Conservation (phyloP, 257 asterid species). For the Solanum pimpinellifolium region DNA sequence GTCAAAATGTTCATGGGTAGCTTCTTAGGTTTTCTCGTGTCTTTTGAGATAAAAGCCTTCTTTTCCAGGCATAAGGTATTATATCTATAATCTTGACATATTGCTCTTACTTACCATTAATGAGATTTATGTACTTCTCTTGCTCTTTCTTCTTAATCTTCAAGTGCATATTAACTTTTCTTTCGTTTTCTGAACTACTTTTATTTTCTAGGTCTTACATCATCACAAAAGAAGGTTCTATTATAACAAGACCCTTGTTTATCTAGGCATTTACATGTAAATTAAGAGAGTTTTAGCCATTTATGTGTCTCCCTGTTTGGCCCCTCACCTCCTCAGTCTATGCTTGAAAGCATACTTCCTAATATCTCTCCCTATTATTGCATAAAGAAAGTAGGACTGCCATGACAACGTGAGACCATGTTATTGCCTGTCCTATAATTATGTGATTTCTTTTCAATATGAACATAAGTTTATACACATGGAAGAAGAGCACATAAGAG, state of each 20-base stretch:
- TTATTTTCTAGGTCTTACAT: neutral
- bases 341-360: neutral
- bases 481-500: neutral
- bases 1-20: neutral
- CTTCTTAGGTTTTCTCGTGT: neutral
- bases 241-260: neutral
- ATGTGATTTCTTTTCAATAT: neutral
- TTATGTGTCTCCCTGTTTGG: neutral
- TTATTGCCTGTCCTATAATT: neutral
- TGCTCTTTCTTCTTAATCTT: neutral
- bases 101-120: neutral
- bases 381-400: neutral
- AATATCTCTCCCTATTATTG: neutral
- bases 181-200: neutral
- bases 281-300: neutral
- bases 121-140: neutral
- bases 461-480: neutral
- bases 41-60: neutral
- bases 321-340: neutral
- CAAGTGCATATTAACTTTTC: neutral
- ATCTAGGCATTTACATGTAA: neutral
- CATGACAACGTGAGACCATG: neutral
- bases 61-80: neutral
- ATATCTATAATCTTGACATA: neutral
- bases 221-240: neutral